Percentiles rank a stretch among this genome's conserved stretches.
Evolutionary conservation across 768 basidiomycete species (phyloP).

Genomic region (Lactarius vividus): DNA sequence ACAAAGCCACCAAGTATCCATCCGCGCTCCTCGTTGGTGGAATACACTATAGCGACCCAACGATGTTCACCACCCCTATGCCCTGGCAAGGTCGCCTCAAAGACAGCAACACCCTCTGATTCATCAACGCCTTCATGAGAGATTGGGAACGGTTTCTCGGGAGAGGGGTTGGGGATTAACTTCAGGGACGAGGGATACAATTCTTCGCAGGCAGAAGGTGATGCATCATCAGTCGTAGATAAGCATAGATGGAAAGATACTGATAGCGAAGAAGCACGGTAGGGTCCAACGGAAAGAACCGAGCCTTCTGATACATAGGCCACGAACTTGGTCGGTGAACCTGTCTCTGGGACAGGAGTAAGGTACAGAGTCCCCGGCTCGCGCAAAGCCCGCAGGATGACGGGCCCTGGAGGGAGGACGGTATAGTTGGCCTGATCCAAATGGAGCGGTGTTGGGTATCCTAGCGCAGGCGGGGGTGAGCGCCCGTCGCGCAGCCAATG

Average conservation of each 20-base stretch:
- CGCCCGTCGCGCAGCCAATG: constrained; percentile 69
- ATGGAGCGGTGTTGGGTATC: constrained; percentile 3
- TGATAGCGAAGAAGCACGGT: constrained; percentile 43
- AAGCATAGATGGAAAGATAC: constrained; percentile 50
- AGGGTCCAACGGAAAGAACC: constrained; percentile 50
- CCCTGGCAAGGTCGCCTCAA: constrained; percentile 46
- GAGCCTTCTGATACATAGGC: constrained; percentile 63
- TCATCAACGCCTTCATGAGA: constrained; percentile 71
- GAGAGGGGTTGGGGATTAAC: constrained; percentile 60
- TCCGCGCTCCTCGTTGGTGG: constrained; percentile 50
- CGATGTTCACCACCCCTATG: constrained; percentile 27
- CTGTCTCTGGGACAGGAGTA: constrained; percentile 41
- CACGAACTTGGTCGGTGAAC: constrained; percentile 39
- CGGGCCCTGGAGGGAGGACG: constrained; percentile 37
- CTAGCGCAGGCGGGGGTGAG: constrained; percentile 36
- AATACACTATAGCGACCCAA: constrained; percentile 55
- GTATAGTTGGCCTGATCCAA: constrained; percentile 32
- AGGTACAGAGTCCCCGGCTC: constrained; percentile 46
- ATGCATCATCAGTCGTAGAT: constrained; percentile 9
- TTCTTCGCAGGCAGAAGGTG: constrained; percentile 20
- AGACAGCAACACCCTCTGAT: constrained; percentile 69
- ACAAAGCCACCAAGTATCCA: constrained; percentile 62
- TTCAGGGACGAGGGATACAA: constrained; percentile 47
- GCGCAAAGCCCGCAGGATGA: constrained; percentile 47
- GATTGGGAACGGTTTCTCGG: constrained; percentile 56